Evolutionary conservation across 2,329 filamentous ascomycete genomes (phyloP).

Genomic region (Beauveria bassiana): DNA sequence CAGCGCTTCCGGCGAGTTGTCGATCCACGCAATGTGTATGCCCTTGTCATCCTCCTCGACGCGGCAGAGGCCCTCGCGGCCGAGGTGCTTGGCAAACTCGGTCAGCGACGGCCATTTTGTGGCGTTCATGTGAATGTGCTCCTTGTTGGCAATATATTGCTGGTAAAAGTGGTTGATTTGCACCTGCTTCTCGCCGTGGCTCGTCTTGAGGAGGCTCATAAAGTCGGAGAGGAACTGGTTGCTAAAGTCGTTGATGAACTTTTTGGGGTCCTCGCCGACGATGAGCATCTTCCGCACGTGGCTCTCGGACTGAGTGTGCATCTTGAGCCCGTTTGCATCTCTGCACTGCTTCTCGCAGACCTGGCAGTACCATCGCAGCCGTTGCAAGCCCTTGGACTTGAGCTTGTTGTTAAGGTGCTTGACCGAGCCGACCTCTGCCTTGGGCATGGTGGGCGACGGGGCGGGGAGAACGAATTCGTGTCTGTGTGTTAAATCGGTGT

Average conservation of each 20-base stretch:
- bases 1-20: conserved; percentile 81
- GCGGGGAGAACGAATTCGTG: not conserved
- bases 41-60: conserved; percentile 88
- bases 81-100: conserved; percentile 82
- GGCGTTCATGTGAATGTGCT: conserved; percentile 89
- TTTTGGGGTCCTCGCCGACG: conserved; percentile 80
- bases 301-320: conserved; percentile 75
- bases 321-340: conserved; percentile 88
- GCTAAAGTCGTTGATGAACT: conserved; percentile 74
- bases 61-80: conserved; percentile 76
- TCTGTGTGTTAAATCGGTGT: not conserved
- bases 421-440: conserved; percentile 86
- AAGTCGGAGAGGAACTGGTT: conserved; percentile 78
- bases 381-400: conserved; percentile 70
- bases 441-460: conserved; percentile 58
- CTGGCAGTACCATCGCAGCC: conserved; percentile 87
- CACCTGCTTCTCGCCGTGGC: conserved; percentile 85
- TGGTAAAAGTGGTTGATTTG: conserved; percentile 93
- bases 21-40: conserved; percentile 80
- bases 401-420: conserved; percentile 88
- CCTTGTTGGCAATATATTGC: conserved; percentile 78
- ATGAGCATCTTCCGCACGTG: conserved; percentile 85
- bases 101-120: conserved; percentile 84
- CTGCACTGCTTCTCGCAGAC: conserved; percentile 59
- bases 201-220: conserved; percentile 65